phyloP scores from a whole-genome alignment of 805 yeast genomes.

The Hagleromyces aurorensis region DNA sequence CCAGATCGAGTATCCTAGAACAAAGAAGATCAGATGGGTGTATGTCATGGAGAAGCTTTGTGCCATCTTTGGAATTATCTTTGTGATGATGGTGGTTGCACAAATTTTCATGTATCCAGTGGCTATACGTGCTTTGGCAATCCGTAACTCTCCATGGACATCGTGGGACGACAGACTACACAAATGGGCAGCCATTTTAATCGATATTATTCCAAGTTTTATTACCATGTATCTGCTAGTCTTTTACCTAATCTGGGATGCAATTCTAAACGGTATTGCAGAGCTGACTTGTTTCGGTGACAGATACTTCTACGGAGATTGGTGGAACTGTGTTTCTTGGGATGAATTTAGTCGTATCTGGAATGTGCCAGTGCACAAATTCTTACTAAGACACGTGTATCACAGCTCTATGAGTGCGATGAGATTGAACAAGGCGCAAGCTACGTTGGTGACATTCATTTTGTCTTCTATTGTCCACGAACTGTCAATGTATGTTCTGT shows the following conservation, averaged over 20 bases:
- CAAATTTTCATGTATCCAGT: slow-evolving; percentile 70
- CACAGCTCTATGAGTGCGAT: slow-evolving; percentile 80
- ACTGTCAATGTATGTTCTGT: slow-evolving; percentile 83
- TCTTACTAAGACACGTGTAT: slow-evolving; percentile 86
- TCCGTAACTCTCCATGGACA: slow-evolving; percentile 34
- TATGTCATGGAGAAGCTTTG: slow-evolving; percentile 61
- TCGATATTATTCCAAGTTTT: slow-evolving; percentile 76
- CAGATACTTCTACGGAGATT: slow-evolving; percentile 86
- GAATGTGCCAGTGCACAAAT: slow-evolving; percentile 91
- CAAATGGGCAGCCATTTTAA: slow-evolving; percentile 35
- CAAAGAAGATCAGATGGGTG: slow-evolving; percentile 54
- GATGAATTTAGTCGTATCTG: slow-evolving; percentile 87
- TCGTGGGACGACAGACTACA: slow-evolving; percentile 14
- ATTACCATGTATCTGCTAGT: slow-evolving; percentile 64
- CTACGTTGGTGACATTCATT: slow-evolving; percentile 71
- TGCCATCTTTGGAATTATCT: slow-evolving; percentile 83
- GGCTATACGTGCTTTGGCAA: slow-evolving; percentile 48
- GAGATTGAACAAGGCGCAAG: slow-evolving; percentile 53
- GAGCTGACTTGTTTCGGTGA: slow-evolving; percentile 84
- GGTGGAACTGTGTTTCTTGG: slow-evolving; percentile 98
- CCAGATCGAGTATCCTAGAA: slow-evolving; percentile 76
- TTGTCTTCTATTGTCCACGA: slow-evolving; percentile 84
- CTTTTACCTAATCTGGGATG: slow-evolving; percentile 93
- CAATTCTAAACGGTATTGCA: slow-evolving; percentile 81
- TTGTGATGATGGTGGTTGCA: slow-evolving; percentile 72